Conservation (phyloP, 1,284 basidiomycete genomes). For the Boletus smithii region DNA sequence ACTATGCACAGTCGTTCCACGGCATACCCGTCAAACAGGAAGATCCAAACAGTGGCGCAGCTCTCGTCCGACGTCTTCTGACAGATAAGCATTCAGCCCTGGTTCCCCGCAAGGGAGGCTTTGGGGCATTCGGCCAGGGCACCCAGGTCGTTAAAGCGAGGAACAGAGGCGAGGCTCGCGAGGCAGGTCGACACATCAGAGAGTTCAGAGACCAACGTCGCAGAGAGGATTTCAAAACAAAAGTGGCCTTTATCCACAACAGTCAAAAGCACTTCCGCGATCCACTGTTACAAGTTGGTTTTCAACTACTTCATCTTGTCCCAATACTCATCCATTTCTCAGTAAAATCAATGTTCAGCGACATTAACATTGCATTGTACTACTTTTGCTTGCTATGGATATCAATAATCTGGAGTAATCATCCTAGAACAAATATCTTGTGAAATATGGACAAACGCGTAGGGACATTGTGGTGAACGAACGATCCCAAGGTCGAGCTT, state of each 20-base stretch:
- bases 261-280: conserved; percentile 86
- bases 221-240: conserved; percentile 83
- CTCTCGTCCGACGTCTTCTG: conserved; percentile 69
- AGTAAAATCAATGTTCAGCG: conserved; percentile 15
- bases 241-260: conserved; percentile 76
- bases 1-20: conserved; percentile 83
- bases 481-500: conserved; percentile 36
- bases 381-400: conserved; percentile 21
- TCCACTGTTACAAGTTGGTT: conserved; percentile 42
- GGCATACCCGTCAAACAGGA: conserved; percentile 40
- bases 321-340: conserved; percentile 7
- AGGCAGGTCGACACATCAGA: conserved; percentile 85
- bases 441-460: conserved; percentile 16
- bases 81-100: conserved; percentile 80
- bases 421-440: conserved; percentile 12
- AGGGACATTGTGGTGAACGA: conserved; percentile 26
- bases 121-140: conserved; percentile 79
- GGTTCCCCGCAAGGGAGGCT: conserved; percentile 82
- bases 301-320: background rate
- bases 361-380: conserved; percentile 13
- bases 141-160: conserved; percentile 85
- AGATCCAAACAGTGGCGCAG: conserved; percentile 68
- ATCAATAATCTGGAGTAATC: conserved; percentile 12
- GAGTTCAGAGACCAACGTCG: conserved; percentile 82
- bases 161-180: conserved; percentile 90